Evolutionary conservation across 371 early-diverging fungal species (phyloP).

Genomic region (Mortierella sp.): DNA sequence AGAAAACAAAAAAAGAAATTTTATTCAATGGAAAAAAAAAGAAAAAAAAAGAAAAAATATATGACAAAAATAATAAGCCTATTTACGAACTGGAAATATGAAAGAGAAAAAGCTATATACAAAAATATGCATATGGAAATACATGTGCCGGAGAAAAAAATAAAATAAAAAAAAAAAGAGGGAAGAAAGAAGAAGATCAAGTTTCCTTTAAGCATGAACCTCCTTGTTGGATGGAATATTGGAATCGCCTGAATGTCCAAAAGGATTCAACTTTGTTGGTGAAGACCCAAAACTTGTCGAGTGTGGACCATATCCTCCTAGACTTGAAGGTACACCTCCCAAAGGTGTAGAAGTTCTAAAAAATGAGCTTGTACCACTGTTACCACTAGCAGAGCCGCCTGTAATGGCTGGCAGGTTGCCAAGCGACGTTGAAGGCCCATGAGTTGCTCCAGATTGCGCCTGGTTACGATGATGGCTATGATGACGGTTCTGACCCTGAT

Average conservation of each 20-base stretch:
- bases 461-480: conserved; percentile 2
- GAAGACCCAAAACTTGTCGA: conserved; percentile 2
- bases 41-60: too few relatives aligned
- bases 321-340: conserved; percentile 1
- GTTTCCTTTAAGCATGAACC: conserved; percentile 31
- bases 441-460: conserved; percentile 6
- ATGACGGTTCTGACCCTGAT: background rate
- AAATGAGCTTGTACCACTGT: conserved; percentile 8
- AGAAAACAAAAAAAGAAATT: too few relatives aligned
- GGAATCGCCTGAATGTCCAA: conserved; percentile 14
- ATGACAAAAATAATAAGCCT: too few relatives aligned
- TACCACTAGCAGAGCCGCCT: background rate
- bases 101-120: too few relatives aligned
- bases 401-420: background rate
- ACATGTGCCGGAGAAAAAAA: too few relatives aligned
- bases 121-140: too few relatives aligned
- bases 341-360: conserved; percentile 20
- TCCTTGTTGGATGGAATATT: conserved; percentile 26
- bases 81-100: too few relatives aligned
- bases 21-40: too few relatives aligned
- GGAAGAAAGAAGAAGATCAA: too few relatives aligned
- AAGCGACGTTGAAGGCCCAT: background rate
- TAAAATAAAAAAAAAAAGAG: too few relatives aligned
- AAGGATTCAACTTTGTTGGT: background rate
- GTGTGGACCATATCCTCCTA: conserved; percentile 2